phyloP scores from a whole-genome alignment of 2,329 filamentous ascomycete species.

The Pseudocercospora cruenta region DNA sequence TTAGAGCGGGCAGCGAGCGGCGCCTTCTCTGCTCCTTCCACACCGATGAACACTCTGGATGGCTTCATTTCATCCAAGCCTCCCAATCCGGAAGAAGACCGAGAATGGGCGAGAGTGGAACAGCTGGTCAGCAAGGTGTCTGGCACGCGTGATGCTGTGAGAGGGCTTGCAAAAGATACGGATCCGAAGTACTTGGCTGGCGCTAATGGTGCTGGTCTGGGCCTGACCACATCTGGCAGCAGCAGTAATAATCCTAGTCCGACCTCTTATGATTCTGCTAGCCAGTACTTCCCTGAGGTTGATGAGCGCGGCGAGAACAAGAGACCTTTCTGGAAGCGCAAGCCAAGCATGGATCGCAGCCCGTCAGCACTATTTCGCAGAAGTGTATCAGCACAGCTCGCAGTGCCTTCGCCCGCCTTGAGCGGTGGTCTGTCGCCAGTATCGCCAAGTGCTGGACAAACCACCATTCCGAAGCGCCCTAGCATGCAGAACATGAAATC shows the following conservation, averaged over 20 bases:
- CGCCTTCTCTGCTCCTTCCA: conserved; percentile 29
- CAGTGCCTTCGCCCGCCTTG: conserved; percentile 49
- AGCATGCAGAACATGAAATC: conserved; percentile 28
- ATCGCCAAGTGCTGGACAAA: conserved; percentile 40
- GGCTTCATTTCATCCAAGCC: conserved; percentile 20
- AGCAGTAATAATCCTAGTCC: conserved; percentile 44
- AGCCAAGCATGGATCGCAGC: conserved; percentile 60
- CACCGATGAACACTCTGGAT: conserved; percentile 31
- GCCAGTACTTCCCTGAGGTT: conserved; percentile 44
- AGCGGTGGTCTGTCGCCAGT: conserved; percentile 19
- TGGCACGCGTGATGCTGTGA: conserved; percentile 84
- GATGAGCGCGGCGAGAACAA: conserved; percentile 54
- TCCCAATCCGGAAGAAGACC: conserved; percentile 63
- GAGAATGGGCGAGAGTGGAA: conserved; percentile 87
- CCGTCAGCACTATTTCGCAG: conserved; percentile 50
- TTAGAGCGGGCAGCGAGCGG: conserved; percentile 69
- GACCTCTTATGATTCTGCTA: conserved; percentile 44
- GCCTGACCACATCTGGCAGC: conserved; percentile 32
- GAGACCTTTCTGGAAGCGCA: conserved; percentile 89
- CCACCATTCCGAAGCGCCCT: conserved; percentile 42
- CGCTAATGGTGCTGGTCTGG: conserved; percentile 42
- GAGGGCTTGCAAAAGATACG: conserved; percentile 83
- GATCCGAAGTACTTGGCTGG: conserved; percentile 62
- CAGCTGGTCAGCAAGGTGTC: conserved; percentile 82
- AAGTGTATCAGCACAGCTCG: conserved; percentile 58